These are phyloP conservation scores for Leersia perrieri DNA, from an alignment of 176 grass and related monocot species.

Conservation along the genomic window DNA sequence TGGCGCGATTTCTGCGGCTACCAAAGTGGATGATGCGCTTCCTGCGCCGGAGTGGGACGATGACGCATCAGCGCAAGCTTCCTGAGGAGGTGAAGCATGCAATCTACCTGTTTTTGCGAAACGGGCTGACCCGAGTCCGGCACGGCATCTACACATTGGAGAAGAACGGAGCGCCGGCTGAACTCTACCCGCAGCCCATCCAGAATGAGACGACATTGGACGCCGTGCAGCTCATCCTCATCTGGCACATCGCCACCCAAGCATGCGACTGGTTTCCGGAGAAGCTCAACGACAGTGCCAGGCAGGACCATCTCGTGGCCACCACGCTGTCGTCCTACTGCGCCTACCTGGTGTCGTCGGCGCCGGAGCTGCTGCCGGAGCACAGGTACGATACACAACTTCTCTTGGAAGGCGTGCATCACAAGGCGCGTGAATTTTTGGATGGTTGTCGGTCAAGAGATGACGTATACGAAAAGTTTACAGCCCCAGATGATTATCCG, in stretches of 20 bases:
- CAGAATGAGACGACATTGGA: neutral
- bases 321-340: neutral
- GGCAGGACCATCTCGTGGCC: neutral
- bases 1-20: no score
- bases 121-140: neutral
- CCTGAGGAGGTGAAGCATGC: neutral
- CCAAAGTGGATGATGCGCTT: neutral
- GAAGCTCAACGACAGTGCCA: neutral
- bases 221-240: neutral
- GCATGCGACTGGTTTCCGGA: neutral
- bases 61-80: neutral
- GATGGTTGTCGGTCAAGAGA: neutral
- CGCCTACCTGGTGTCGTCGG: conserved; percentile 4
- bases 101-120: neutral
- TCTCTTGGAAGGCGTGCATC: neutral
- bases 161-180: neutral
- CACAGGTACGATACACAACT: neutral
- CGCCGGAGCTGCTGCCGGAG: neutral
- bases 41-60: neutral
- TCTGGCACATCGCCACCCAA: conserved; percentile 3
- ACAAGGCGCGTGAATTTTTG: neutral
- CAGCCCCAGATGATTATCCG: no score
- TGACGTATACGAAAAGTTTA: neutral
- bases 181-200: neutral
- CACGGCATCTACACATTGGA: neutral